Percentiles rank a stretch among this genome's conserved stretches.
Evolutionary conservation across 371 early-diverging fungal species (phyloP).

Genomic region (Fennellomyces sp.): DNA sequence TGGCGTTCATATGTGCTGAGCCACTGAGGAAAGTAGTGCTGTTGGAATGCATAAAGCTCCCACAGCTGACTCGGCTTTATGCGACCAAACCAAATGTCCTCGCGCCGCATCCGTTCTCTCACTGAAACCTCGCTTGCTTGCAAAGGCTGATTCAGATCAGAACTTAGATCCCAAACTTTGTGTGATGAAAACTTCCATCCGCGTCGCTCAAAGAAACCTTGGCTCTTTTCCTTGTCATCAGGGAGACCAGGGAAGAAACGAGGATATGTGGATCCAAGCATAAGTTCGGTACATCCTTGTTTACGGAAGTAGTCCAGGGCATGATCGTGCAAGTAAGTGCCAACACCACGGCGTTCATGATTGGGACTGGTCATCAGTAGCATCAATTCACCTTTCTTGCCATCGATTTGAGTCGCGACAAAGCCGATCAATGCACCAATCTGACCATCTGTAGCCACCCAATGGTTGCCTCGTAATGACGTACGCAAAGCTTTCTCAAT

Average conservation of each 20-base stretch:
- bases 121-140: slow-evolving; percentile 16
- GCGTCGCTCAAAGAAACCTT: slow-evolving; percentile 37
- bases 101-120: slow-evolving; percentile 30
- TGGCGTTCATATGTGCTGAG: slow-evolving; percentile 46
- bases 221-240: slow-evolving; percentile 16
- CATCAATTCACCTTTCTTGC: slow-evolving; percentile 35
- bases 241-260: slow-evolving; percentile 56
- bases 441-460: slow-evolving; percentile 18
- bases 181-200: slow-evolving; percentile 30
- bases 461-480: slow-evolving; percentile 20
- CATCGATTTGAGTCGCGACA: slow-evolving; percentile 33
- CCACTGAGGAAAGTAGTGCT: slow-evolving; percentile 44
- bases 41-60: slow-evolving; percentile 39
- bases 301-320: slow-evolving; percentile 29
- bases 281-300: background rate
- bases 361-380: slow-evolving; percentile 37
- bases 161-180: slow-evolving; percentile 36
- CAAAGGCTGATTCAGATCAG: slow-evolving; percentile 26
- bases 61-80: slow-evolving; percentile 22
- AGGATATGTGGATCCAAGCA: slow-evolving; percentile 46
- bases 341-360: slow-evolving; percentile 32
- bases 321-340: slow-evolving; percentile 31
- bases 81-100: slow-evolving; percentile 37
- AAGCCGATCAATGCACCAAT: slow-evolving; percentile 33
- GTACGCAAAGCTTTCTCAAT: slow-evolving; percentile 26